Percentiles rank a stretch among this genome's conserved stretches.
Conservation (phyloP, 306 rosid genomes). For the Lathyrus sativus region DNA sequence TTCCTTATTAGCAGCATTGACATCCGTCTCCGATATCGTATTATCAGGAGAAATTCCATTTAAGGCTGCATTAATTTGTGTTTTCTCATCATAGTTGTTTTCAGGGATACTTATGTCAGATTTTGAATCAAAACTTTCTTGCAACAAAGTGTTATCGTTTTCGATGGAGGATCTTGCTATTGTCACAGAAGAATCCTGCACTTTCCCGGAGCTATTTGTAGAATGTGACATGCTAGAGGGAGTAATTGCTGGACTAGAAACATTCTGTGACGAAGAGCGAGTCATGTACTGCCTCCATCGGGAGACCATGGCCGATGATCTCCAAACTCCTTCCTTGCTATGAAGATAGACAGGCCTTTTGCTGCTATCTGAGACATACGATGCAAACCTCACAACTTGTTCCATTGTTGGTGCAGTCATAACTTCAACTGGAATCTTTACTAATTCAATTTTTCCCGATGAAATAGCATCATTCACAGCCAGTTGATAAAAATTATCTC, state of each 20-base stretch:
- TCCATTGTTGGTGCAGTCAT: conserved; percentile 87
- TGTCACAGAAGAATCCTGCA: conserved; percentile 39
- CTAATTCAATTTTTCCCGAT: conserved; percentile 67
- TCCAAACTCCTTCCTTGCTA: conserved; percentile 85
- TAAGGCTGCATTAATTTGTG: conserved; percentile 40
- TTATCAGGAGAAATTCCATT: conserved; percentile 44
- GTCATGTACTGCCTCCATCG: conserved; percentile 83
- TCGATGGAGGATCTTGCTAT: conserved; percentile 42
- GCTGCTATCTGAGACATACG: conserved; percentile 69
- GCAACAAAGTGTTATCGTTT: conserved; percentile 42
- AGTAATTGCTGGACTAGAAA: conserved; percentile 46
- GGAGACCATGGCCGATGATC: conserved; percentile 94
- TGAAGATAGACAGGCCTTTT: conserved; percentile 85
- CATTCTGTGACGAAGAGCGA: conserved; percentile 52
- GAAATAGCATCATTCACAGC: conserved; percentile 65
- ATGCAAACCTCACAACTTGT: conserved; percentile 81
- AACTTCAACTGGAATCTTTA: conserved; percentile 83
- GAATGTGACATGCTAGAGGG: conserved; percentile 39
- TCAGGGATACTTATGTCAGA: conserved; percentile 28
- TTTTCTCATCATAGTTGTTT: conserved; percentile 36
- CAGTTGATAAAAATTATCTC: conserved; percentile 63
- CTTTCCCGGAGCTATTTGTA: conserved; percentile 46
- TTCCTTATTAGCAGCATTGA: conserved; percentile 45
- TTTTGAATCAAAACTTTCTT: conserved; percentile 40
- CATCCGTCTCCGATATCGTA: conserved; percentile 37